Conservation (phyloP, 139 green algal species). For the Chlamydomonas schloesseri region DNA sequence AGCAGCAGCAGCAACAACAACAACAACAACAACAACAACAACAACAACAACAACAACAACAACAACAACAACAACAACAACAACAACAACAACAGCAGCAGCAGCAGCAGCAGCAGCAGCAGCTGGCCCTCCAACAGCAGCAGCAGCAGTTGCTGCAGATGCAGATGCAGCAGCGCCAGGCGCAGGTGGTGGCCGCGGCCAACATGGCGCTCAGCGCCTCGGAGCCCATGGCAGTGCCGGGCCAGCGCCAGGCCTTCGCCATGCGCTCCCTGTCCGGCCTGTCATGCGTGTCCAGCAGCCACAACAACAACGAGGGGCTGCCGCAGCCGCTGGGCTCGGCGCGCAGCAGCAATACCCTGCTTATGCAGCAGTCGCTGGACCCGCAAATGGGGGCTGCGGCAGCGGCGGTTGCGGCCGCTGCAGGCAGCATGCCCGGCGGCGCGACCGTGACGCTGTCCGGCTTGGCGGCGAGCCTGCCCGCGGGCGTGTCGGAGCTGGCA, state of each 20-base stretch:
- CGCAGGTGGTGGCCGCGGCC: background rate
- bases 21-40: background rate
- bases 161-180: too few species aligned
- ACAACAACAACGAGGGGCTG: background rate
- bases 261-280: constrained; percentile 4
- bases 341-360: constrained; percentile 9
- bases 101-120: background rate
- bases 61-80: background rate
- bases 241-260: background rate
- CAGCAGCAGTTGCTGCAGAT: background rate
- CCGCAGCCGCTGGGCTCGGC: constrained; percentile 9
- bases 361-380: constrained; percentile 4
- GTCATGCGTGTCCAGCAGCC: constrained; percentile 30
- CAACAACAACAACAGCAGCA: background rate
- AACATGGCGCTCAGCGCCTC: background rate
- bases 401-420: background rate
- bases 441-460: background rate
- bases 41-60: background rate
- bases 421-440: background rate
- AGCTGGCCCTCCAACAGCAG: background rate
- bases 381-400: background rate
- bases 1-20: constrained; percentile 2
- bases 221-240: constrained; percentile 29
- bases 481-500: background rate
- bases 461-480: background rate